Percentiles rank a stretch among this genome's conserved stretches.
Evolutionary conservation across 2,329 filamentous ascomycete genomes (phyloP).

Genomic region (Aspergillus sp.): DNA sequence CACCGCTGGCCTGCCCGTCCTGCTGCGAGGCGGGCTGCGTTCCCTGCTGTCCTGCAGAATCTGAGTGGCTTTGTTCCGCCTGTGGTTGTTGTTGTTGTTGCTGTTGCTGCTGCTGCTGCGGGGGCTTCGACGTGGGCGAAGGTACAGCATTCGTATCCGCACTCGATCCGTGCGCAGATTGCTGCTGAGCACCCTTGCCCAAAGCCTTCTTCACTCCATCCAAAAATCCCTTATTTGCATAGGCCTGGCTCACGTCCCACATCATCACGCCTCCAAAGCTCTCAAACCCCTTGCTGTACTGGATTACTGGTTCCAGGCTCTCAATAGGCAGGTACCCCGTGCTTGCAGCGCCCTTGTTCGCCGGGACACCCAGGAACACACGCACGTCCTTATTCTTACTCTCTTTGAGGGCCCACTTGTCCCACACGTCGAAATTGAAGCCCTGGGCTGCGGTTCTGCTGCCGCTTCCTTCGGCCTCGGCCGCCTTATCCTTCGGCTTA

Average conservation of each 20-base stretch:
- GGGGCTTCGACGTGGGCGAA: background rate
- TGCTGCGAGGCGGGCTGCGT: background rate
- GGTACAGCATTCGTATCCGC: background rate
- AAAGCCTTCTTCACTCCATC: conserved; percentile 40
- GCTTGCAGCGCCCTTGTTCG: conserved; percentile 53
- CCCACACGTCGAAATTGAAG: conserved; percentile 66
- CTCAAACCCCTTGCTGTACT: conserved; percentile 54
- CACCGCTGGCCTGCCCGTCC: background rate
- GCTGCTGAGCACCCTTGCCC: background rate
- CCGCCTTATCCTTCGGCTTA: conserved; percentile 27
- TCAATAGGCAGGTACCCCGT: conserved; percentile 54
- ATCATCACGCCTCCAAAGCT: conserved; percentile 69
- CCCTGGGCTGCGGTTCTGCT: conserved; percentile 41
- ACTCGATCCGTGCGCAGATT: too few relatives aligned
- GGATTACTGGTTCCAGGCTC: conserved; percentile 52
- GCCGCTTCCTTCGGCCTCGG: background rate
- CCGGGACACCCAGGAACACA: conserved; percentile 62
- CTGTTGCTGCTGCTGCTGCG: background rate
- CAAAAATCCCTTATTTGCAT: conserved; percentile 59
- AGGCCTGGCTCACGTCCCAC: conserved; percentile 66
- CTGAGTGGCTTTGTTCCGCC: background rate
- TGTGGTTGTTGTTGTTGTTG: background rate
- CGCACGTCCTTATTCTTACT: conserved; percentile 62
- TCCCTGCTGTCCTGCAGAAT: background rate
- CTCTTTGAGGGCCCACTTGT: conserved; percentile 61